phyloP scores from a whole-genome alignment of 192 early-diverging fungal genomes.

The Chytriomyces confervae region DNA sequence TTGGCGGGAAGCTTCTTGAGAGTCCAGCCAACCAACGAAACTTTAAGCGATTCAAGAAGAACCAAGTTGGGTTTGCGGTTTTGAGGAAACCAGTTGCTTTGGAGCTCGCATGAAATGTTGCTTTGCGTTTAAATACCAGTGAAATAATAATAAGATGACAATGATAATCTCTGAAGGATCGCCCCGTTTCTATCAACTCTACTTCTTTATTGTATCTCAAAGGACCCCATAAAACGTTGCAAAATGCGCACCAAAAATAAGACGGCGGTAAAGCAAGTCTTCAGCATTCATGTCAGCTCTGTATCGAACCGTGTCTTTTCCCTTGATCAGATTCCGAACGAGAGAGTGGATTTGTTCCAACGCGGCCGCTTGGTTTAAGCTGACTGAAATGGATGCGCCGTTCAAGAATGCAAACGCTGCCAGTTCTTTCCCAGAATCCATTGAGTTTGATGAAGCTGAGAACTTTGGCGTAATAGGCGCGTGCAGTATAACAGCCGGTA shows the following conservation, averaged over 20 bases:
- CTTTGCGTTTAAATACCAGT: too few relatives aligned
- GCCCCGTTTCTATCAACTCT: too few relatives aligned
- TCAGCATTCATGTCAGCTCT: conserved; percentile 9
- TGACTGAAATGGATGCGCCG: conserved; percentile 7
- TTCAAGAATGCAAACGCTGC: conserved; percentile 17
- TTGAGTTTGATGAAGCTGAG: neutral
- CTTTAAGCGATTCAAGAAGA: conserved; percentile 15
- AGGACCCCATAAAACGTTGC: neutral
- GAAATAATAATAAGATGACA: too few relatives aligned
- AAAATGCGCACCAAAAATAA: conserved; percentile 26
- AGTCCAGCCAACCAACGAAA: neutral
- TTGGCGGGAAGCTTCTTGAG: neutral
- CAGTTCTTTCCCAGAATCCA: neutral
- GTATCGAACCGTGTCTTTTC: neutral
- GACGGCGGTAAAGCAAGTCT: neutral
- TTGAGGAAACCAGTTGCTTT: conserved; percentile 7
- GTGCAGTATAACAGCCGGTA: too few relatives aligned
- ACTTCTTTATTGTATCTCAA: too few relatives aligned
- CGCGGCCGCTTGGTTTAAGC: neutral
- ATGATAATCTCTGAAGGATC: too few relatives aligned
- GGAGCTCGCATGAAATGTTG: conserved; percentile 1
- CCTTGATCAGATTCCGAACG: neutral
- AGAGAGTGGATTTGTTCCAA: neutral
- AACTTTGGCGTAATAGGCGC: neutral
- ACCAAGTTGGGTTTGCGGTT: neutral